Conservation (phyloP, 2,329 filamentous ascomycete species). For the Ophidiomyces ophidiicola region DNA sequence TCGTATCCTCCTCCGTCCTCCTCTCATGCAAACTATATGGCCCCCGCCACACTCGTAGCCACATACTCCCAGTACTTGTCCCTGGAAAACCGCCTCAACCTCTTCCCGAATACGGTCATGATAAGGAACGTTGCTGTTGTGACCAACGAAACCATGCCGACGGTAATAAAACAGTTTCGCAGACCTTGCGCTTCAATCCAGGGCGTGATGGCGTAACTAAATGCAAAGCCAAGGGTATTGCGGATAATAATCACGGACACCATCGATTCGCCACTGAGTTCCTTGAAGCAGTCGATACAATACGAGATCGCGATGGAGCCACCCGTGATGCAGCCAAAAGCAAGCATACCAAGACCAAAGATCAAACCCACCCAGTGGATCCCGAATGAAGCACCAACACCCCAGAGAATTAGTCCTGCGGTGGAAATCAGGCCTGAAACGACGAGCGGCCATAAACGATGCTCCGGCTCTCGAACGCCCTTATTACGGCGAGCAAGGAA, state of each 20-base stretch:
- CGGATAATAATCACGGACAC: constrained; percentile 30
- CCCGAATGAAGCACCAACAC: constrained; percentile 21
- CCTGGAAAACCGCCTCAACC: constrained; percentile 14
- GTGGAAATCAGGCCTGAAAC: constrained; percentile 20
- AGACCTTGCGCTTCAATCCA: constrained; percentile 25
- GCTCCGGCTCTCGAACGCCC: constrained; percentile 31
- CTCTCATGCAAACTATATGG: constrained; percentile 1
- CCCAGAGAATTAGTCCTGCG: constrained; percentile 20
- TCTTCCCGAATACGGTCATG: constrained; percentile 25
- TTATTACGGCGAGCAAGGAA: constrained; percentile 32
- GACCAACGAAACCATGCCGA: constrained; percentile 22
- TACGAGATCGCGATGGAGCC: constrained; percentile 20
- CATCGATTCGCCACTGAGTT: constrained; percentile 22
- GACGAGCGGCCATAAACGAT: constrained; percentile 23
- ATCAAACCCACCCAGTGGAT: constrained; percentile 22
- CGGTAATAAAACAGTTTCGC: constrained; percentile 26
- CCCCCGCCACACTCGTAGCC: constrained; percentile 4
- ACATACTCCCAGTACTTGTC: constrained; percentile 15
- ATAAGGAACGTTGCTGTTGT: constrained; percentile 21
- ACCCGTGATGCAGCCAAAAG: constrained; percentile 19
- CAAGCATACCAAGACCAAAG: constrained; percentile 23
- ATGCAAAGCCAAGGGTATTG: constrained; percentile 27
- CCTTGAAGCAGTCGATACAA: constrained; percentile 21
- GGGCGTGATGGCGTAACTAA: constrained; percentile 27
- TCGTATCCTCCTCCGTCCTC: neutral